Base-by-base conservation (phyloP, 192 early-diverging fungal species). In the Coemansia sp. region DNA sequence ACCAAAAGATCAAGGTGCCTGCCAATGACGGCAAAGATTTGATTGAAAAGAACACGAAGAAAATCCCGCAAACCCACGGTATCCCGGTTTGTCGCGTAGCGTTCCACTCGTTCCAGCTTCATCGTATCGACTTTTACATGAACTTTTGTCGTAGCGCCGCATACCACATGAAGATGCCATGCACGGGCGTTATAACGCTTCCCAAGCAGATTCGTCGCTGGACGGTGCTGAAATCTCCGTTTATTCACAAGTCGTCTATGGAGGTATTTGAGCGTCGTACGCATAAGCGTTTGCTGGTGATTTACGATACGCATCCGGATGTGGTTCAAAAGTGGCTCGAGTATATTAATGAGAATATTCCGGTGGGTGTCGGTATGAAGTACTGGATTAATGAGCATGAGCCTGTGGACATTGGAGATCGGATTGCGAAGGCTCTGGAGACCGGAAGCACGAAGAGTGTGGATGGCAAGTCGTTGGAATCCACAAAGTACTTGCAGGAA, bases 231-330 rank as follows among this genome's bases (percentile, higher is more conserved):
- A 87, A 87, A 54, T 94, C 92, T 19, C 94, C 96, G 12, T 99
- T 99, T 72, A 86, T 94, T 19, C 87, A 97, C 81, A 96, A 93
- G 65, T 94, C 96, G 75, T 83, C 89, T 21, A 93, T 96, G 80
- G 94, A 99, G 70, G 87, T 92, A 13, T 99, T 99, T 83, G 94
- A 97, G 79, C 82, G 91, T 46, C 87, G 88, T 72, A 94, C 90
- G 47, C 85, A 92, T 68, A 85, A 87, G 73, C 82, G 93, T 20
- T 59, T 87, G 23, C 63, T 99, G 55, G 86, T 90, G 41, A 81
- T 96, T 19, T 84, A 86, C 48, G 91, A 96, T 60, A 73, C 87
- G 18, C 78, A 90, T 49, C 80, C 79, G 9, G 87, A 89, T 44
- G 84, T 83, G 0, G 80, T 94, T 16, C 74, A 87, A 46, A 80